Conservation (phyloP, 202 grass and related monocot species). For the Digitaria exilis region DNA sequence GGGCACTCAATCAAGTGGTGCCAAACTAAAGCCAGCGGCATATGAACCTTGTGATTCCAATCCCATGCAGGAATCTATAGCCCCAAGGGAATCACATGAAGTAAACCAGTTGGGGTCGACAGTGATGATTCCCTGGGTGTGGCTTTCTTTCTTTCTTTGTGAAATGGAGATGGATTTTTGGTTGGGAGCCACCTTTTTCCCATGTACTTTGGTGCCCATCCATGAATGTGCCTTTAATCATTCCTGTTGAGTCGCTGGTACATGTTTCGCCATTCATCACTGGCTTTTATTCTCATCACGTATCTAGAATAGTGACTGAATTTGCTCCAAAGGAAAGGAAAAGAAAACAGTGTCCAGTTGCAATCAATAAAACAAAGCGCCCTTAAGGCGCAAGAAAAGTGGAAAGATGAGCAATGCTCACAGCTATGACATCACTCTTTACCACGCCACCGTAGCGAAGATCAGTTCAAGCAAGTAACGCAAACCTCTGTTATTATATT, state of each 20-base stretch:
- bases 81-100: conserved; percentile 38
- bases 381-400: background rate
- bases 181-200: conserved; percentile 26
- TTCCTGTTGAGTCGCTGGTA: conserved; percentile 25
- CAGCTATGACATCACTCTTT: background rate
- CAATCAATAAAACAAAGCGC: background rate
- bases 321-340: background rate
- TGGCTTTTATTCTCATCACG: background rate
- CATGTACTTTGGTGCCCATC: conserved; percentile 30
- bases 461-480: background rate
- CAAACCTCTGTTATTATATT: background rate
- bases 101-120: conserved; percentile 42
- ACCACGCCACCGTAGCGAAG: background rate
- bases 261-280: conserved; percentile 12
- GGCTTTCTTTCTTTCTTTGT: conserved; percentile 30
- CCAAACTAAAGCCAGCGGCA: conserved; percentile 27
- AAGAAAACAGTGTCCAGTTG: background rate
- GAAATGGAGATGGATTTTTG: conserved; percentile 43
- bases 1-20: conserved; percentile 40
- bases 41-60: conserved; percentile 46
- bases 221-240: conserved; percentile 25
- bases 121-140: conserved; percentile 37
- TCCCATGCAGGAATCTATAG: conserved; percentile 36
- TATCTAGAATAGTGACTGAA: conserved; percentile 4
- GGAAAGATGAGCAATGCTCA: background rate